phyloP scores from a whole-genome alignment of 257 asterid genomes.

The Dorcoceras hygrometricum region DNA sequence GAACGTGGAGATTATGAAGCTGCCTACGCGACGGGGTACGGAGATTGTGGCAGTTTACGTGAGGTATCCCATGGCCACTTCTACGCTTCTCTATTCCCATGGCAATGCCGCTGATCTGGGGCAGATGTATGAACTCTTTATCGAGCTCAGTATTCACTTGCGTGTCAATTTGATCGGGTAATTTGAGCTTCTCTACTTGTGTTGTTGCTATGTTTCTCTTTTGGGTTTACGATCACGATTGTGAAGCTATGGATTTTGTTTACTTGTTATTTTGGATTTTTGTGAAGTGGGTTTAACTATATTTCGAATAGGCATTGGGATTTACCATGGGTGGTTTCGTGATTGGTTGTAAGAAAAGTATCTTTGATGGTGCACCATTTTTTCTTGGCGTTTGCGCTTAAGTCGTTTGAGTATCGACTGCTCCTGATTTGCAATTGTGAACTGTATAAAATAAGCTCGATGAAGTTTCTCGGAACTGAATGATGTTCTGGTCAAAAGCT shows the following conservation, averaged over 20 bases:
- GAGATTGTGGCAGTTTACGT: no score
- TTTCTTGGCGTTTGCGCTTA: background rate
- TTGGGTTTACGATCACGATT: background rate
- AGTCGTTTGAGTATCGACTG: background rate
- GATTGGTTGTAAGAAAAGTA: background rate
- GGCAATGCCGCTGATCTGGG: no score
- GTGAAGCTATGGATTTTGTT: background rate
- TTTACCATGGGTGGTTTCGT: background rate
- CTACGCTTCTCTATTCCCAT: no score
- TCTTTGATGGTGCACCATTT: background rate
- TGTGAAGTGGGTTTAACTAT: background rate
- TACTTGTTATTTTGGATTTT: background rate
- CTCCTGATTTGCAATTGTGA: background rate
- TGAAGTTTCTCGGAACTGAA: background rate
- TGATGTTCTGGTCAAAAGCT: background rate
- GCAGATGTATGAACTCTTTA: no score
- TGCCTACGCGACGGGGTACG: no score
- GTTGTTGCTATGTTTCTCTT: background rate
- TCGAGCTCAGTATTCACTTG: no score
- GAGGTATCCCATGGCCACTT: no score
- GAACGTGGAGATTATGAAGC: no score
- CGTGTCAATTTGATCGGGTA: no score
- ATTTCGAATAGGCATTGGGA: background rate
- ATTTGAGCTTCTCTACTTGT: background rate
- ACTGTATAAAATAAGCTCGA: background rate